Percentiles rank a stretch among this genome's conserved stretches.
phyloP scores from a whole-genome alignment of 305 asterid species.

The Fraxinus sp. region DNA sequence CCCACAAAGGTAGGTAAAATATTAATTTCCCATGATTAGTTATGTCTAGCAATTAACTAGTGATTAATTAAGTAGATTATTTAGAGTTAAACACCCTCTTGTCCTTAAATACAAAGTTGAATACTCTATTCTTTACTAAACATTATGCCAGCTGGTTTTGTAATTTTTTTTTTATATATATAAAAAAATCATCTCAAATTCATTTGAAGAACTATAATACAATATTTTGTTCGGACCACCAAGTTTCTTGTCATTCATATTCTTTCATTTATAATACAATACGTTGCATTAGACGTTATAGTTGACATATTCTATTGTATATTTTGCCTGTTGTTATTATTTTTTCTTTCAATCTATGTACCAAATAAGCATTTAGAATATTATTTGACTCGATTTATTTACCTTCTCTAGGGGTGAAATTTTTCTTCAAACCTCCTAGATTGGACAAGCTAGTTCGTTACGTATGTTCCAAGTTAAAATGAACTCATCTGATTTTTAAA shows the following conservation, averaged over 20 bases:
- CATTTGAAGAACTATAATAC: background rate
- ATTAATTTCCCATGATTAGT: conserved; percentile 2
- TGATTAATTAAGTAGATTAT: background rate
- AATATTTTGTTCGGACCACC: background rate
- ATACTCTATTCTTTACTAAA: background rate
- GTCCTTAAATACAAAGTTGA: background rate
- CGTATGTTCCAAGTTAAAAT: background rate
- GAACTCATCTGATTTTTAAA: background rate
- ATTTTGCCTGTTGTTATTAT: background rate
- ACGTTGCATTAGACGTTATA: background rate
- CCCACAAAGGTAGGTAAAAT: background rate
- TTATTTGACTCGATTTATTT: background rate
- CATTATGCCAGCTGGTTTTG: background rate
- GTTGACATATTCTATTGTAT: background rate
- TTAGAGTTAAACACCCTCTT: background rate
- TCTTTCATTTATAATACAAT: background rate
- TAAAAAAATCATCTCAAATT: background rate
- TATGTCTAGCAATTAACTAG: background rate
- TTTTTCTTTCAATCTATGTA: background rate
- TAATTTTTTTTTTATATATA: background rate
- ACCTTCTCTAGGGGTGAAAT: background rate
- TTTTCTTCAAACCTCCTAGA: background rate
- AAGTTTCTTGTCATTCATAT: background rate
- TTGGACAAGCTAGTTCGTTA: background rate
- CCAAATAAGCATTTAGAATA: background rate